Conservation (phyloP, 257 asterid genomes). For the Voacanga thouarsii region DNA sequence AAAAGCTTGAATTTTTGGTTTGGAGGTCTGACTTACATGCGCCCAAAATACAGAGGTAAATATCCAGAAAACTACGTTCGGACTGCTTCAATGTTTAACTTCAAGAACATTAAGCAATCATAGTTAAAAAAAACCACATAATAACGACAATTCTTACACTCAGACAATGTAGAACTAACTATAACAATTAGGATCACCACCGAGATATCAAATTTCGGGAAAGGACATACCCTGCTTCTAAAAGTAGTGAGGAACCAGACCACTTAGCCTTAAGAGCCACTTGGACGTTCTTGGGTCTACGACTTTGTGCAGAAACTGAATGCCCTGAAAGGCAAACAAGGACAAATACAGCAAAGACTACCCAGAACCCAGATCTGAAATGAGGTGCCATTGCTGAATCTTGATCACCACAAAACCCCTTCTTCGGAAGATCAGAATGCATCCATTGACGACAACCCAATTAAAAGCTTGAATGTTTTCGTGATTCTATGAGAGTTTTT, state of each 20-base stretch:
- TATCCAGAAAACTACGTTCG: neutral
- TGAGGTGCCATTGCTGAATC: constrained; percentile 50
- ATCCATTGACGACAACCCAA: constrained; percentile 27
- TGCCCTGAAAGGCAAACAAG: constrained; percentile 34
- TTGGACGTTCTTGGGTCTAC: constrained; percentile 89
- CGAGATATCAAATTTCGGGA: neutral
- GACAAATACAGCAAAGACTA: constrained; percentile 35
- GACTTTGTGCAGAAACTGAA: constrained; percentile 50
- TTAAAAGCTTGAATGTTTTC: constrained; percentile 19
- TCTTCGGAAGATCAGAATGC: constrained; percentile 28
- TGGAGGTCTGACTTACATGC: neutral
- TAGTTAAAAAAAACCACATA: neutral
- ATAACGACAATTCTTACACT: neutral
- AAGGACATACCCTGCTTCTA: constrained; percentile 86
- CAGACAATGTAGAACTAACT: neutral
- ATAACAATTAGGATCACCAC: constrained; percentile 4
- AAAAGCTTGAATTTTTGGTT: neutral
- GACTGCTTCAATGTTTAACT: neutral
- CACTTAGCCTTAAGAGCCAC: constrained; percentile 97
- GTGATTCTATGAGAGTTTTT: neutral
- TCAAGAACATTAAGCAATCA: neutral
- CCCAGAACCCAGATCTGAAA: constrained; percentile 63
- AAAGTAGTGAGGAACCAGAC: constrained; percentile 86
- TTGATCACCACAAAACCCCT: constrained; percentile 25
- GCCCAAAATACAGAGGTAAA: neutral